phyloP scores from a whole-genome alignment of 352 stramenopile genomes.

The Pythium guiyangense region DNA sequence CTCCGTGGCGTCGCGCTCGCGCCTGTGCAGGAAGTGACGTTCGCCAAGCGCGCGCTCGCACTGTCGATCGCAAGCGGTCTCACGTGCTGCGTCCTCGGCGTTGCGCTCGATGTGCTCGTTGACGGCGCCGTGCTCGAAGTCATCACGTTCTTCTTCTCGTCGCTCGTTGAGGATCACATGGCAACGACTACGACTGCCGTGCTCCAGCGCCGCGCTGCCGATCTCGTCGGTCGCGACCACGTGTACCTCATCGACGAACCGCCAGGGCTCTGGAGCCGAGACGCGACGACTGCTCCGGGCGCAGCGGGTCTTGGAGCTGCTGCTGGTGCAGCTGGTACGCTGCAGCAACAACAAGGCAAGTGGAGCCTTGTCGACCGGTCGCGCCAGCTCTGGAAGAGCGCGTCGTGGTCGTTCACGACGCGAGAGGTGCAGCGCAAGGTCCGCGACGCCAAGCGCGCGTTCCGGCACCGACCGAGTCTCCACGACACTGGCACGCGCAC shows the following conservation, averaged over 20 bases:
- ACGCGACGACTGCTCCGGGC: too few species aligned
- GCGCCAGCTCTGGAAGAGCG: conserved; percentile 9
- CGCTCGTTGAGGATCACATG: conserved; percentile 10
- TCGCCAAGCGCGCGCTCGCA: conserved; percentile 18
- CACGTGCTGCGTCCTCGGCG: conserved; percentile 21
- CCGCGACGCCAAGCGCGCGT: conserved; percentile 7
- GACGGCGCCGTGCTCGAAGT: conserved; percentile 22
- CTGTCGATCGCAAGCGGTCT: conserved; percentile 20
- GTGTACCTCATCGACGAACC: conserved; percentile 9
- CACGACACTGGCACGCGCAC: background rate
- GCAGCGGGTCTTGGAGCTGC: too few species aligned
- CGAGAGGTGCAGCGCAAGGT: conserved; percentile 8
- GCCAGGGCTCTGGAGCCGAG: conserved; percentile 1
- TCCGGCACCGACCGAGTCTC: conserved; percentile 3
- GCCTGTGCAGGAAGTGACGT: conserved; percentile 12
- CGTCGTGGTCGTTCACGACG: conserved; percentile 16
- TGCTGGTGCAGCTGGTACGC: background rate
- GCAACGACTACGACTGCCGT: conserved; percentile 9
- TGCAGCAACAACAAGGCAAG: background rate
- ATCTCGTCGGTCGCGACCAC: conserved; percentile 13
- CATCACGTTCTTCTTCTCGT: conserved; percentile 16
- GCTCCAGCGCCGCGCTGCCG: conserved; percentile 3
- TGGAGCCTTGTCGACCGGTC: conserved; percentile 6
- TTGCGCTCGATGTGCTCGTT: conserved; percentile 22
- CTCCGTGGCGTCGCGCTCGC: conserved; percentile 9